These are phyloP conservation scores for Epichloe aotearoae DNA, from an alignment of 2,329 filamentous ascomycete genomes.

Conservation along the genomic window DNA sequence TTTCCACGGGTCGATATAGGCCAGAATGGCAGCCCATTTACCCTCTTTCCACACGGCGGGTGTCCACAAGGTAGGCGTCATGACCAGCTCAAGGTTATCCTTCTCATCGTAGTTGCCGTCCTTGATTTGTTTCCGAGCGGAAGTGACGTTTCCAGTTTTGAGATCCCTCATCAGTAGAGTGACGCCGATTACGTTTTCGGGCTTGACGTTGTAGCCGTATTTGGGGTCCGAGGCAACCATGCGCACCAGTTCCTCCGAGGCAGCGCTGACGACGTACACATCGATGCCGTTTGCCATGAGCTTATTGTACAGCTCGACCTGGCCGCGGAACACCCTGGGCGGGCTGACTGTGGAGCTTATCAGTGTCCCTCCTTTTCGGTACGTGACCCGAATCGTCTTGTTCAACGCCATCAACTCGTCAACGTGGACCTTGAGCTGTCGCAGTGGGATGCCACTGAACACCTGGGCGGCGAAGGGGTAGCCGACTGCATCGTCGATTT, in stretches of 20 bases:
- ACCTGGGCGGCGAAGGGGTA: constrained; percentile 30
- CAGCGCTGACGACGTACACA: constrained; percentile 29
- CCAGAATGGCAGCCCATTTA: constrained; percentile 29
- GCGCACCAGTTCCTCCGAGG: constrained; percentile 30
- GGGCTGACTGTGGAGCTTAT: constrained; percentile 17
- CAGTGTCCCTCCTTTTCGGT: constrained; percentile 21
- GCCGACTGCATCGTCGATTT: constrained; percentile 26
- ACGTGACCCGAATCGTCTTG: constrained; percentile 21
- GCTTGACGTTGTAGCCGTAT: constrained; percentile 31
- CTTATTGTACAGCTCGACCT: constrained; percentile 29
- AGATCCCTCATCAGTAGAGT: constrained; percentile 22
- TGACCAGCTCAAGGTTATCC: constrained; percentile 24
- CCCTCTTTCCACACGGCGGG: constrained; percentile 30
- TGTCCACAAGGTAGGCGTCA: constrained; percentile 29
- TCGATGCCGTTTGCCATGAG: constrained; percentile 29
- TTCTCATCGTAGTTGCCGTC: constrained; percentile 21
- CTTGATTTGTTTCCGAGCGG: constrained; percentile 26
- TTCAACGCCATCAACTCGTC: constrained; percentile 33
- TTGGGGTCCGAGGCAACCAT: constrained; percentile 31
- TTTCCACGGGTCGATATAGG: constrained; percentile 30
- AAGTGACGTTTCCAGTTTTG: constrained; percentile 18
- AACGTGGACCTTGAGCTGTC: constrained; percentile 31
- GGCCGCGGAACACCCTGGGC: constrained; percentile 25
- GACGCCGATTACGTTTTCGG: constrained; percentile 31
- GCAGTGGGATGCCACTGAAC: constrained; percentile 28